Evolutionary conservation across 2,329 filamentous ascomycete species (phyloP), one percentile per base, ranked within the genome.

Genomic region (Aspergillus calidoustus): DNA sequence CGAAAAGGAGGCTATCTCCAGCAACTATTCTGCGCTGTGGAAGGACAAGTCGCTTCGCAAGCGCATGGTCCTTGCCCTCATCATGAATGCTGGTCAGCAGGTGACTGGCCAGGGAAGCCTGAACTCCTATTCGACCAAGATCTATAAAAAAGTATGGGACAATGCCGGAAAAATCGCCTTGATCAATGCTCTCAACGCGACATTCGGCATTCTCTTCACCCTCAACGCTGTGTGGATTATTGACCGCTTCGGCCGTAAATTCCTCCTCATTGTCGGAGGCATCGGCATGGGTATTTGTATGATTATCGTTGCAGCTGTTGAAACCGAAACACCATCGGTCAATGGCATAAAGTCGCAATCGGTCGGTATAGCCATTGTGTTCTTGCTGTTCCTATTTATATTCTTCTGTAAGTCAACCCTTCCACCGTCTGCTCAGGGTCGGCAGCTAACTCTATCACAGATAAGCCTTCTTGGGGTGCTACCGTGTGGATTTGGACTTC

Each of bases 181-280:
- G 34, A 91, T 91, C 81, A 91, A 91, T 73, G 89, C 89, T 4
- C 80, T 91, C 57, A 91, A 91, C 72, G 89, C 88, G 46, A 91
- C 89, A 6, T 89, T 88, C 66, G 87, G 87, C 60, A 91, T 91
- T 64, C 63, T 91, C 23, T 91, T 91, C 76, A 91, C 89, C 0
- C 80, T 91, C 49, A 91, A 91, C 67, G 89, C 89, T 15, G 84
- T 88, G 43, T 91, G 89, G 88, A 90, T 88, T 4, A 87, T 90
- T 38, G 89, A 91, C 73, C 84, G 88, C 54, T 91, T 89, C 66
- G 89, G 89, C 43, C 84, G 89, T 56, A 88, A 89, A 68, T 88
- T 89, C 80, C 79, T 91, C 61, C 83, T 92, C 69, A 87, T 91
- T 59, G 81, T 87, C 41, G 89, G 89, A 69, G 88, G 84, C 46